phyloP scores from a whole-genome alignment of 2,329 filamentous ascomycete genomes.

The Acarospora socialis region DNA sequence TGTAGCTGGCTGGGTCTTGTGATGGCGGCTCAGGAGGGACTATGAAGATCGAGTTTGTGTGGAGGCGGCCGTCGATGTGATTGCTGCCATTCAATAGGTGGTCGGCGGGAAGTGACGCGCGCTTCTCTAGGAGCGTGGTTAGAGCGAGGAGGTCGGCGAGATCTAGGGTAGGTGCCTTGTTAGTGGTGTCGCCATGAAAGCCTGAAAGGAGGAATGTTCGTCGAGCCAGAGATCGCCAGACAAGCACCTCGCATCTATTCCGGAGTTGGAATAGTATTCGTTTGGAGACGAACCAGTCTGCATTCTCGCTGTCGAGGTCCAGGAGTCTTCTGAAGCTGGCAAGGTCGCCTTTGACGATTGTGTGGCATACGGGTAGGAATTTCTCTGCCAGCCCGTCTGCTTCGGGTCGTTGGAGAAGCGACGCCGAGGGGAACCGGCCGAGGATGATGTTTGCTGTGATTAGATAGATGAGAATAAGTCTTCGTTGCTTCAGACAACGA shows the following conservation, averaged over 20 bases:
- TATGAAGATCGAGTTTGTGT: conserved; percentile 33
- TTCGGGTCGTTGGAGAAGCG: conserved; percentile 56
- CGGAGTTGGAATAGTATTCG: conserved; percentile 62
- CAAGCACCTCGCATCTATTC: conserved; percentile 62
- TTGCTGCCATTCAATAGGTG: conserved; percentile 1
- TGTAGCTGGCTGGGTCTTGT: conserved; percentile 44
- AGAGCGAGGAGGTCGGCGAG: conserved; percentile 52
- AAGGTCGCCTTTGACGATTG: conserved; percentile 62
- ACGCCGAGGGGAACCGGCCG: conserved; percentile 61
- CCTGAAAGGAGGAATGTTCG: conserved; percentile 68
- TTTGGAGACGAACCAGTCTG: conserved; percentile 60
- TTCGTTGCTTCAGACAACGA: conserved; percentile 50
- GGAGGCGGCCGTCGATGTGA: conserved; percentile 23
- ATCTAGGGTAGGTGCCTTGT: conserved; percentile 59
- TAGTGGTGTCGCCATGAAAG: conserved; percentile 46
- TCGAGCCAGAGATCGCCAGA: conserved; percentile 72
- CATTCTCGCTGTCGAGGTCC: conserved; percentile 40
- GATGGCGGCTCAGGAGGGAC: conserved; percentile 36
- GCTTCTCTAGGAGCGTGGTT: conserved; percentile 50
- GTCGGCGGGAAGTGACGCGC: conserved; percentile 21
- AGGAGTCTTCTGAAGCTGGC: conserved; percentile 57
- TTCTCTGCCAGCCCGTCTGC: conserved; percentile 47
- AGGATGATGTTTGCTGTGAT: conserved; percentile 71
- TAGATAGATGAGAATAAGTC: conserved; percentile 68
- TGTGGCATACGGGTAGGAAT: conserved; percentile 58